Base-by-base conservation (phyloP, 208 protist genomes). In the Leishmania lainsoni region DNA sequence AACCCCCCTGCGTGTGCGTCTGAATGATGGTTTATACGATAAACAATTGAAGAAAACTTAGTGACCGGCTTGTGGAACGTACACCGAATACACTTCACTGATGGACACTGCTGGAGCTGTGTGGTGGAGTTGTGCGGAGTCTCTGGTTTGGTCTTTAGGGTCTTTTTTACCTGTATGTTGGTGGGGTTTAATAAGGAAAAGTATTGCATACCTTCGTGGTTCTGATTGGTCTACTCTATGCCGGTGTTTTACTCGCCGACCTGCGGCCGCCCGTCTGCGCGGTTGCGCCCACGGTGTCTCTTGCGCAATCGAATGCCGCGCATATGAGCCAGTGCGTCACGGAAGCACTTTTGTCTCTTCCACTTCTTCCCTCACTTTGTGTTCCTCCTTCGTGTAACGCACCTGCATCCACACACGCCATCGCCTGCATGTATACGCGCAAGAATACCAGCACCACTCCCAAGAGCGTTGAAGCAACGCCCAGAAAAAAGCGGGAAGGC, bases 11-110 rank as follows among this genome's bases (percentile, higher is more conserved):
- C 20, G 71, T 49, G 56, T 71, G 70, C 10, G 32, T 58, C 32
- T 48, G 39, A 56, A 10, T 39, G 35, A 75, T 75, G 74, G 59
- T 69, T 81, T 68, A 75, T 81, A 70, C 71, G 71, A 75, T 49
- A 9, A 75, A 59, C 35, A n/a, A 75, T 75, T 35, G 45, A 81
- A 81, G 78, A 81, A 81, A 81, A 74, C 78, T 54, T 69, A 81
- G 76, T 81, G 69, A 69, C 54, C 66, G n/a, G 69, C 78, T 26
- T 81, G 78, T 81, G 78, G 78, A 81, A 76, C 59, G 52, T 42
- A 69, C 56, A 81, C 16, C 1, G 65, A 49, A 56, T 81, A 69
- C 78, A 76, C 78, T 70, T 81, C 69, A 76, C 78, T 81, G 49
- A 75, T 61, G n/a, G 58, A 75, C 68, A 69, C 2, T 12, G 78